phyloP scores from a whole-genome alignment of 495 filamentous ascomycete species.

The Pseudoneurospora amorphoporcata region DNA sequence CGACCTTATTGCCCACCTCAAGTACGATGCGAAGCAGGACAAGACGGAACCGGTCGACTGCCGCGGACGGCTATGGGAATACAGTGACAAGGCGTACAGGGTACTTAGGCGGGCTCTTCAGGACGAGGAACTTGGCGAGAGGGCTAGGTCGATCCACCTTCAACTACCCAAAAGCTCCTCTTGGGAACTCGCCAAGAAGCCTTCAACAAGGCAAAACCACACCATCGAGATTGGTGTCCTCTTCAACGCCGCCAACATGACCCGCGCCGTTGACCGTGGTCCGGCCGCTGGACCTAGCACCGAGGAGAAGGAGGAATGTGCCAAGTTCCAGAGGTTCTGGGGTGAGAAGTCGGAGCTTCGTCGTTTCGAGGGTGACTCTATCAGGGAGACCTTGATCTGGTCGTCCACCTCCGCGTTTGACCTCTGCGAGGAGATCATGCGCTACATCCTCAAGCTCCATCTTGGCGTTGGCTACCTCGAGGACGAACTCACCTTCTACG shows the following conservation, averaged over 20 bases:
- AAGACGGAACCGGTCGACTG: conserved; percentile 16
- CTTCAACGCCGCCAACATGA: conserved; percentile 58
- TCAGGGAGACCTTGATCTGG: conserved; percentile 78
- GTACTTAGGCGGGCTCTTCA: conserved; percentile 54
- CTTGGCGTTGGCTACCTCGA: conserved; percentile 33
- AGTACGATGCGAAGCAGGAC: conserved; percentile 6
- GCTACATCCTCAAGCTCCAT: conserved; percentile 60
- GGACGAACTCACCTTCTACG: conserved; percentile 45
- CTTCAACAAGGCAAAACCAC: conserved; percentile 11
- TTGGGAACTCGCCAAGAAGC: conserved; percentile 31
- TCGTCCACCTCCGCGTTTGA: conserved; percentile 43
- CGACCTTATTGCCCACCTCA: conserved; percentile 46
- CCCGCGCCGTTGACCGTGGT: conserved; percentile 72
- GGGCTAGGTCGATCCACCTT: conserved; percentile 57
- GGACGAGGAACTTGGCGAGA: conserved; percentile 43
- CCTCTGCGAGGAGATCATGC: conserved; percentile 69
- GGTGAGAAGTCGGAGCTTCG: conserved; percentile 63
- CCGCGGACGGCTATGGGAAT: conserved; percentile 22
- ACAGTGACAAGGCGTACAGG: conserved; percentile 45
- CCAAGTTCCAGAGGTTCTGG: conserved; percentile 64
- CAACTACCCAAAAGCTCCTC: conserved; percentile 23
- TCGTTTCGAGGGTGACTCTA: conserved; percentile 64
- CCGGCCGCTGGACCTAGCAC: conserved; percentile 48
- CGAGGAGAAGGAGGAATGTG: conserved; percentile 61
- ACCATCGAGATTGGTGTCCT: conserved; percentile 54